Conservation (phyloP, 2,329 filamentous ascomycete genomes). For the Microdochium bolleyi region DNA sequence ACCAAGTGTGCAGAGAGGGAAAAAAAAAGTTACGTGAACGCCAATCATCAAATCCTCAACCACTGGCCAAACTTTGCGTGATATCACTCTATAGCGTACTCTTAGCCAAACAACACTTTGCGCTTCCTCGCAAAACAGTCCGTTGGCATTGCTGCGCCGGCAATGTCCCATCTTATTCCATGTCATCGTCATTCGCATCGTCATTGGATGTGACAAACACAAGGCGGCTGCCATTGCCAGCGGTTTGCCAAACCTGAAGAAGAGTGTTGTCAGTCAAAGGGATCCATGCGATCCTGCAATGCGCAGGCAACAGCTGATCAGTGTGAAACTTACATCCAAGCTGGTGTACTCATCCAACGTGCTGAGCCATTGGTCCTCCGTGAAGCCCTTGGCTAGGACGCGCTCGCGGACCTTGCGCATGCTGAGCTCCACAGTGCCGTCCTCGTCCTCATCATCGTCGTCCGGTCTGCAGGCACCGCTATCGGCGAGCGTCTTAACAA, state of each 20-base stretch:
- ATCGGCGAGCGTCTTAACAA: constrained; percentile 83
- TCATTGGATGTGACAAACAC: constrained; percentile 59
- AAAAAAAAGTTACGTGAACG: too few species aligned
- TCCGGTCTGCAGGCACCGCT: constrained; percentile 76
- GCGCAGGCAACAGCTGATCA: background rate
- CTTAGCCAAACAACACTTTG: too few species aligned
- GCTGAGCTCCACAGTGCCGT: constrained; percentile 60
- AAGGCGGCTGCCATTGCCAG: constrained; percentile 60
- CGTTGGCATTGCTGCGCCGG: background rate
- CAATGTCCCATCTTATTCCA: constrained; percentile 23
- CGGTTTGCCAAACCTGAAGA: constrained; percentile 68
- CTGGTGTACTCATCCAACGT: constrained; percentile 84
- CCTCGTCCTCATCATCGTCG: constrained; percentile 39
- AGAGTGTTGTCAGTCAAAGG: constrained; percentile 25
- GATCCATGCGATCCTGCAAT: background rate
- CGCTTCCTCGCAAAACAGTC: background rate
- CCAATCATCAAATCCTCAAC: too few species aligned
- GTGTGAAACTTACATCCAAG: constrained; percentile 67
- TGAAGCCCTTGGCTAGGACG: constrained; percentile 94
- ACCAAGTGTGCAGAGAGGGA: too few species aligned
- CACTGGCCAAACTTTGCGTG: too few species aligned
- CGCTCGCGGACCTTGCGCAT: constrained; percentile 84
- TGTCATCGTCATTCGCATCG: constrained; percentile 39
- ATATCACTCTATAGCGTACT: too few species aligned
- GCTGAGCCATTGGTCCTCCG: constrained; percentile 80